phyloP scores from a whole-genome alignment of 768 basidiomycete genomes.

The Naganishia onofrii region DNA sequence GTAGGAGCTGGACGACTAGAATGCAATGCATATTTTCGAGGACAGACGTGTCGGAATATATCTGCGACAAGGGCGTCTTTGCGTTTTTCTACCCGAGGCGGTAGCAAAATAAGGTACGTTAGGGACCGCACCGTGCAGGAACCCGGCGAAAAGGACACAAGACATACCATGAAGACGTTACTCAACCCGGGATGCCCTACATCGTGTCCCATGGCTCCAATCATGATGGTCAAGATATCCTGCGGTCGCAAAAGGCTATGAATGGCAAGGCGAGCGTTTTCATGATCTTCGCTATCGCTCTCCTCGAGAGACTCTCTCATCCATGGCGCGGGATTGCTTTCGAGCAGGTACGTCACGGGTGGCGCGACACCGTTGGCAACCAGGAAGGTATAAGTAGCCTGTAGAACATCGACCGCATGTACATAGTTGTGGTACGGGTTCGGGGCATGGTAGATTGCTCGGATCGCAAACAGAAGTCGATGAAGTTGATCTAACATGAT shows the following conservation, averaged over 20 bases:
- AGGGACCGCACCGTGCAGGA: neutral
- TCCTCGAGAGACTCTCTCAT: slow-evolving; percentile 33
- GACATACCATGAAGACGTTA: slow-evolving; percentile 85
- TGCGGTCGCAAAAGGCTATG: slow-evolving; percentile 56
- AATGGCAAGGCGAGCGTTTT: slow-evolving; percentile 38
- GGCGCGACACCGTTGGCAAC: slow-evolving; percentile 76
- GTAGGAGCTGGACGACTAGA: slow-evolving; percentile 74
- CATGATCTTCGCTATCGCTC: slow-evolving; percentile 29
- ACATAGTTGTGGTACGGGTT: slow-evolving; percentile 98
- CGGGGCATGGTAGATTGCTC: slow-evolving; percentile 80
- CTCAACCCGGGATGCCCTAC: slow-evolving; percentile 94
- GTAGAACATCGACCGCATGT: slow-evolving; percentile 93
- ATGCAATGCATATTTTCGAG: slow-evolving; percentile 86
- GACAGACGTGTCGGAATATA: slow-evolving; percentile 85
- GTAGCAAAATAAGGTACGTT: neutral
- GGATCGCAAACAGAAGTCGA: slow-evolving; percentile 78
- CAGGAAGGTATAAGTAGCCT: slow-evolving; percentile 84
- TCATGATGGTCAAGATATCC: slow-evolving; percentile 78
- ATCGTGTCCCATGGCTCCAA: slow-evolving; percentile 96
- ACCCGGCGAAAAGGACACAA: neutral
- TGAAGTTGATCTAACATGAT: slow-evolving; percentile 65
- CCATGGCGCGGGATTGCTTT: slow-evolving; percentile 50
- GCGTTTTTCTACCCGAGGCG: slow-evolving; percentile 74
- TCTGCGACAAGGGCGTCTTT: slow-evolving; percentile 75
- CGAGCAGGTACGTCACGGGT: slow-evolving; percentile 62